Conservation (phyloP, 352 stramenopile genomes). For the Phytopythium mirpurense region DNA sequence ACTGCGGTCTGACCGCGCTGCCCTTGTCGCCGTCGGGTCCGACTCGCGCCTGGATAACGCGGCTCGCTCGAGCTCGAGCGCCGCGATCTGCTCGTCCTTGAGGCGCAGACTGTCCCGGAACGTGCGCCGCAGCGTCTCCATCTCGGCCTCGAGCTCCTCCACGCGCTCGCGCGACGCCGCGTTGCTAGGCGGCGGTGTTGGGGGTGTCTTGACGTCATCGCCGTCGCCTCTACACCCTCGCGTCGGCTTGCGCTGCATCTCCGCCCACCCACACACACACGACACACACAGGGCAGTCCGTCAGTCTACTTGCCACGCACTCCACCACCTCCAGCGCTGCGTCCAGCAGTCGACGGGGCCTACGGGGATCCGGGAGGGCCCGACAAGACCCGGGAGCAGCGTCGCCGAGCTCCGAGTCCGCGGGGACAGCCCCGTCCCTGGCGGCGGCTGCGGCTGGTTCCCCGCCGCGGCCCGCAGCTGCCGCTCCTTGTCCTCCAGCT, state of each 20-base stretch:
- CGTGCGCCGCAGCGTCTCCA: slow-evolving; percentile 37
- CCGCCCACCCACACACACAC: too few relatives aligned
- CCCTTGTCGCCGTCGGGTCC: too few relatives aligned
- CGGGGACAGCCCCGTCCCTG: not conserved
- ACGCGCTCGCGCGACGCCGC: not conserved
- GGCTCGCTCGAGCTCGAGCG: too few relatives aligned
- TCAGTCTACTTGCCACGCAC: too few relatives aligned
- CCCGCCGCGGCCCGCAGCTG: slow-evolving; percentile 20
- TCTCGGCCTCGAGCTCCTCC: slow-evolving; percentile 20
- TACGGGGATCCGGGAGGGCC: slow-evolving; percentile 29
- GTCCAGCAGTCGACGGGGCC: too few relatives aligned
- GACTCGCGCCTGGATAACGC: too few relatives aligned
- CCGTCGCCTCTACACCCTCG: too few relatives aligned
- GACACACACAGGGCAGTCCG: too few relatives aligned
- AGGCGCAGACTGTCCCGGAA: slow-evolving; percentile 45
- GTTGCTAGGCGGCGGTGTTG: slow-evolving; percentile 4
- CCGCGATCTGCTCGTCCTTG: slow-evolving; percentile 62
- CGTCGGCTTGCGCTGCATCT: slow-evolving; percentile 4
- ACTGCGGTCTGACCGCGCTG: not conserved
- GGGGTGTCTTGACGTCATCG: too few relatives aligned
- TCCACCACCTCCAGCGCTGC: too few relatives aligned
- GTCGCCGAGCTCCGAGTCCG: not conserved
- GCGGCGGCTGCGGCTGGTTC: slow-evolving; percentile 7
- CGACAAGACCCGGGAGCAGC: not conserved
- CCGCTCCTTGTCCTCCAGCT: slow-evolving; percentile 63